phyloP scores from a whole-genome alignment of 1,284 basidiomycete species.

The Ganoderma resinaceum region DNA sequence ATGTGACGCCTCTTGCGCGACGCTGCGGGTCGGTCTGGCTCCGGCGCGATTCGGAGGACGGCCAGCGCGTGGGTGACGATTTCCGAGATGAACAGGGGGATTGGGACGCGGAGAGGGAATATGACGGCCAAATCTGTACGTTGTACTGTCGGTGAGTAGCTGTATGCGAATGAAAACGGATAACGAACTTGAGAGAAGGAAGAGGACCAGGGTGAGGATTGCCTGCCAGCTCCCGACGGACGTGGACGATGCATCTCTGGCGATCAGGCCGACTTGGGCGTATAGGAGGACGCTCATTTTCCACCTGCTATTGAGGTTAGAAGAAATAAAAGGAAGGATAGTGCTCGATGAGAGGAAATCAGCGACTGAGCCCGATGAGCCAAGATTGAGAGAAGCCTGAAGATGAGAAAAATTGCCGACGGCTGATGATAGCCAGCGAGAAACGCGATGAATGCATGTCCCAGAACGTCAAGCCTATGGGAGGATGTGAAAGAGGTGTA shows the following conservation, averaged over 20 bases:
- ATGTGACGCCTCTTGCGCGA: conserved; percentile 44
- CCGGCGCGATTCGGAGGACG: conserved; percentile 36
- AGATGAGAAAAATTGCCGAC: background rate
- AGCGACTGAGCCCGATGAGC: background rate
- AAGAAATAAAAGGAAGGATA: background rate
- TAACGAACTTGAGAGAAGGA: conserved; percentile 70
- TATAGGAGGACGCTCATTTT: background rate
- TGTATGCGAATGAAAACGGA: background rate
- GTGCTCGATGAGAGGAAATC: background rate
- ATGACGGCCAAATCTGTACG: conserved; percentile 68
- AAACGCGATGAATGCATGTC: background rate
- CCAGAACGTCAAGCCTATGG: background rate
- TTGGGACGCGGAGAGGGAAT: conserved; percentile 61
- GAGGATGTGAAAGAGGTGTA: no score
- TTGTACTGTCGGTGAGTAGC: background rate
- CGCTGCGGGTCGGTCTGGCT: conserved; percentile 29
- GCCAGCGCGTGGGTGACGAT: conserved; percentile 27
- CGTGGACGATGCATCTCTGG: background rate
- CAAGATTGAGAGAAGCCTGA: background rate
- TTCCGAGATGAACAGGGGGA: conserved; percentile 42
- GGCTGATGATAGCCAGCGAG: background rate
- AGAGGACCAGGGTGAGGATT: conserved; percentile 72
- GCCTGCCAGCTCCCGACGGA: conserved; percentile 27
- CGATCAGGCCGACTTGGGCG: background rate
- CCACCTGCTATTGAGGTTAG: background rate